These are phyloP conservation scores for Tillandsia leiboldiana DNA, from an alignment of 176 grass and related monocot species.

Conservation along the genomic window DNA sequence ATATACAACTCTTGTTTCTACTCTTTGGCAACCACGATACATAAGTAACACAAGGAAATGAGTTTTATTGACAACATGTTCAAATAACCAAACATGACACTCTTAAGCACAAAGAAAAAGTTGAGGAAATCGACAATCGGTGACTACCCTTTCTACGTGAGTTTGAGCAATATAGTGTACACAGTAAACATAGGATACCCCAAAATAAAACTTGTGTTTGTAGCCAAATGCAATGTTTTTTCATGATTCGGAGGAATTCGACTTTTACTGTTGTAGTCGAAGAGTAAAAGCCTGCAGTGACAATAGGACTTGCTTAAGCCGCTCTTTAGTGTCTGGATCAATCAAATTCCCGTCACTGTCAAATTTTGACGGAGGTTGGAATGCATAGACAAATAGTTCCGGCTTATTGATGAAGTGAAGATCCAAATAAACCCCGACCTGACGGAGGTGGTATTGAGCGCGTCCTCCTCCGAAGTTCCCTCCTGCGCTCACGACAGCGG, in stretches of 20 bases:
- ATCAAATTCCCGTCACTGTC: conserved; percentile 53
- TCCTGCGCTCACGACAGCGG: conserved; percentile 47
- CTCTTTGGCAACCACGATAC: too few species aligned
- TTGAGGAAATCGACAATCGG: neutral
- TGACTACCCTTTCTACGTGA: neutral
- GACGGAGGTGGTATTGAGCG: conserved; percentile 64
- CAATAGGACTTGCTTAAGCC: conserved; percentile 41
- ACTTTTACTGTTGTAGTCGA: conserved; percentile 24
- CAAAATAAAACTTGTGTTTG: neutral
- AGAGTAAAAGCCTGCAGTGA: conserved; percentile 47
- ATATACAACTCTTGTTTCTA: too few species aligned
- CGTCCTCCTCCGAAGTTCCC: conserved; percentile 50
- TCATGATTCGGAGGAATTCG: too few species aligned
- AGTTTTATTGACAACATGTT: neutral
- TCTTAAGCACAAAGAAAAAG: neutral
- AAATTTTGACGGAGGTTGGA: conserved; percentile 35
- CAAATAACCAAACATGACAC: neutral
- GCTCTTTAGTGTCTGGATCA: conserved; percentile 34
- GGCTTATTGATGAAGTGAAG: conserved; percentile 92
- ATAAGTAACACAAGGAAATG: neutral
- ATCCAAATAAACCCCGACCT: conserved; percentile 57
- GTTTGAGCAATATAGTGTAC: neutral
- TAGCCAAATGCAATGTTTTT: too few species aligned
- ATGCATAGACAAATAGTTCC: conserved; percentile 41
- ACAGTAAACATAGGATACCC: neutral